phyloP scores from a whole-genome alignment of 345 rosid genomes.

The Noccaea caerulescens region DNA sequence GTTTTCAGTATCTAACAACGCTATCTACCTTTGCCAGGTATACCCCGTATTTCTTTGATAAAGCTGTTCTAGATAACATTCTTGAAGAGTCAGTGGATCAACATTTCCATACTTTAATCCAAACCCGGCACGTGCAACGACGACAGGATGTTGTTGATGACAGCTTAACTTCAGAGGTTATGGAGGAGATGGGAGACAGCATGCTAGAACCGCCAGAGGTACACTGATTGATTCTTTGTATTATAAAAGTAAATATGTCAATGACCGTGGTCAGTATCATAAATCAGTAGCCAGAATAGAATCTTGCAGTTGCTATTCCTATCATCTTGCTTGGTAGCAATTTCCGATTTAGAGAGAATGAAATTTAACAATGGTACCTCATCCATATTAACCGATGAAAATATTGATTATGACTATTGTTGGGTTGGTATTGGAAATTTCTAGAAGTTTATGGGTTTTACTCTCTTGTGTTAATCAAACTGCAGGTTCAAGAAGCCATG shows the following conservation, averaged over 20 bases:
- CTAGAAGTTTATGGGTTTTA: slow-evolving; percentile 2
- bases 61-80: slow-evolving; percentile 86
- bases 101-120: slow-evolving; percentile 82
- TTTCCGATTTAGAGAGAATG: neutral
- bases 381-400: neutral
- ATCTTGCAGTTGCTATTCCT: slow-evolving; percentile 5
- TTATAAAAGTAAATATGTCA: slow-evolving; percentile 8
- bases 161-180: slow-evolving; percentile 71
- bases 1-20: slow-evolving; percentile 12
- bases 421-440: neutral
- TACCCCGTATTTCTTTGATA: slow-evolving; percentile 96
- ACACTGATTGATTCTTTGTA: slow-evolving; percentile 14
- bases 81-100: slow-evolving; percentile 96
- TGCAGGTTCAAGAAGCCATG: slow-evolving; percentile 90
- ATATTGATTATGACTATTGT: neutral
- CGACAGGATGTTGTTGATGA: slow-evolving; percentile 83
- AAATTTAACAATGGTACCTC: neutral
- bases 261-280: slow-evolving; percentile 7
- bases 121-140: slow-evolving; percentile 87
- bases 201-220: slow-evolving; percentile 95
- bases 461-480: slow-evolving; percentile 12
- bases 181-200: slow-evolving; percentile 90
- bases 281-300: neutral
- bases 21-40: slow-evolving; percentile 59
- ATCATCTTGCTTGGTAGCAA: slow-evolving; percentile 1